Conservation (phyloP, 2,329 filamentous ascomycete species). For the Aspergillus thermomutatus region DNA sequence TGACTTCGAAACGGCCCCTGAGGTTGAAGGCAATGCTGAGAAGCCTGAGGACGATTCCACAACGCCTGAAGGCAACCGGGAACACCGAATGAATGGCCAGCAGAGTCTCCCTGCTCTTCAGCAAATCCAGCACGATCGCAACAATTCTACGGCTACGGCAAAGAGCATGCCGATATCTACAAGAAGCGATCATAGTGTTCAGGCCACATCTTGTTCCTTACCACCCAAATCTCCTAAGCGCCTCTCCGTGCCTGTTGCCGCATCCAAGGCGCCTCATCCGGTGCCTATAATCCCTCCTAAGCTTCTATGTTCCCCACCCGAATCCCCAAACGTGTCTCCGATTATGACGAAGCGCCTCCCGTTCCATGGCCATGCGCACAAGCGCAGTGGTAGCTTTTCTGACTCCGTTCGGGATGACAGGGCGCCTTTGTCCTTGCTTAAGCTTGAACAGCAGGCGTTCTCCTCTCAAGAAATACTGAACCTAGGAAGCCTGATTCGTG, state of each 20-base stretch:
- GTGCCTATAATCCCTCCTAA: conserved; percentile 37
- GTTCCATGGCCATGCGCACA: conserved; percentile 58
- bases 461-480: conserved; percentile 63
- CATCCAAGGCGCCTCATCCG: conserved; percentile 39
- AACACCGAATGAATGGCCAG: neutral
- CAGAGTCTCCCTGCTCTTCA: conserved; percentile 15
- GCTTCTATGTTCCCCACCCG: conserved; percentile 25
- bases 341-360: conserved; percentile 44
- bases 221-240: conserved; percentile 47
- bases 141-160: conserved; percentile 33
- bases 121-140: conserved; percentile 33
- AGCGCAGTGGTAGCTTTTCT: conserved; percentile 81
- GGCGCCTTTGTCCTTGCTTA: conserved; percentile 49
- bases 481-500: conserved; percentile 80
- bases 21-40: conserved; percentile 31
- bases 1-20: conserved; percentile 48
- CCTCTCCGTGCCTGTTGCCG: conserved; percentile 29
- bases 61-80: conserved; percentile 10
- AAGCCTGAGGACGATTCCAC: conserved; percentile 12
- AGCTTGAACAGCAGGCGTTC: conserved; percentile 39
- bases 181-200: conserved; percentile 51
- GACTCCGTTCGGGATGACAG: conserved; percentile 74
- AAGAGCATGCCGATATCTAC: conserved; percentile 36
- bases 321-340: conserved; percentile 27
- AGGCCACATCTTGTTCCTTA: conserved; percentile 59